Evolutionary conservation across 305 asterid species (phyloP), one percentile per base, ranked within the genome.

Genomic region (Petunia hybrid): DNA sequence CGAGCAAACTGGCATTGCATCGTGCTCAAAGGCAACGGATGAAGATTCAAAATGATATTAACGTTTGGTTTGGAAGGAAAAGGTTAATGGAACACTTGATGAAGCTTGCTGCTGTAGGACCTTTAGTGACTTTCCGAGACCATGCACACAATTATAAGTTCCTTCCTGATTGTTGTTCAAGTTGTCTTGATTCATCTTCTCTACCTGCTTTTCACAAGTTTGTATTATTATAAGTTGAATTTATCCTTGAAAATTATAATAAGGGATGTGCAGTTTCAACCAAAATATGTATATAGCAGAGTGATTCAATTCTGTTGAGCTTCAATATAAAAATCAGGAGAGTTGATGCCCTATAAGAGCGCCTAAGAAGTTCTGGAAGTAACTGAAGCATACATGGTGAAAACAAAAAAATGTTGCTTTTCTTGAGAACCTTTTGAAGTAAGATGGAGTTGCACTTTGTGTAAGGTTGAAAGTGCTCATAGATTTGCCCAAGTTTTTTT

Each of bases 1-100:
- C 41, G 43, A n/a, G 10, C 76, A 79, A 82, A 51, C 89, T 0
- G 91, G 93, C 81, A 88, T 94, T 61, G 80, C 94, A 1, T 77
- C 87, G 1, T 85, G 60, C 80, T 94, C 98, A 1, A 89, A 89
- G 84, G 78, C 69, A 46, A 61, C 3, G 10, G 41, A 75, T 35
- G 45, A 80, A 61, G 80, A 81, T 66, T 51, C 77, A n/a, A 83
- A 78, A 73, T 85, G 87, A 88, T 48, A 67, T 16, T 3, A 0
- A 4, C 35, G 41, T 13, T 12, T 3, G 53, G 13, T 73, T 10
- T 13, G 53, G 64, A 55, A 6, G 56, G 3, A 7, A 2, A 6
- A 55, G 6, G 4, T 14, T 5, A n/a, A 14, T 56, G 62, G 14
- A 14, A 14, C n/a, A 56, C 61, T 13, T 55, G 22, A 13, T 56